phyloP scores from a whole-genome alignment of 2,329 filamentous ascomycete genomes.

The Thielaviopsis euricoi region DNA sequence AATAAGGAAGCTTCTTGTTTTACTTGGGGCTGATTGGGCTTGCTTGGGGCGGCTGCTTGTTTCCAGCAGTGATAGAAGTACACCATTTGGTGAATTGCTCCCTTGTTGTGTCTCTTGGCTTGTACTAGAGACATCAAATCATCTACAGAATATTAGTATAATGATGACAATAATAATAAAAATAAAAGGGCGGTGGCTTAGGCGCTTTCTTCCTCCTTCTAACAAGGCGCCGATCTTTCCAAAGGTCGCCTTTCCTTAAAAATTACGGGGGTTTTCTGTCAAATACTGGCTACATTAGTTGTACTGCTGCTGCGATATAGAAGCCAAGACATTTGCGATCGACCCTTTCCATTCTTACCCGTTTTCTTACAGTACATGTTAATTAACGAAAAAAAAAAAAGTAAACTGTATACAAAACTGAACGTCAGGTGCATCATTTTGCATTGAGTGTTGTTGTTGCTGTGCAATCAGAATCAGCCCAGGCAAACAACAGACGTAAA shows the following conservation, averaged over 20 bases:
- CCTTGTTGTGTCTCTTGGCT: background rate
- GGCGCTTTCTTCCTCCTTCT: background rate
- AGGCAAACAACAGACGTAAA: background rate
- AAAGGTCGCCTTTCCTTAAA: background rate
- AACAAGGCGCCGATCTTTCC: background rate
- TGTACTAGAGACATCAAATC: background rate
- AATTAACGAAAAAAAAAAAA: background rate
- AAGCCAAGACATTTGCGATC: background rate
- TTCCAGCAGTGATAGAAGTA: background rate
- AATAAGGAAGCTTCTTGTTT: background rate
- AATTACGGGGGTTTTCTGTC: background rate
- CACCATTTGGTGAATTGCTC: background rate
- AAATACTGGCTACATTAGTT: background rate
- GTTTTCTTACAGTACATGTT: background rate
- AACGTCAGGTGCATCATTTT: background rate
- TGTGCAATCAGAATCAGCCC: background rate
- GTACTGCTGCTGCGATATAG: no score
- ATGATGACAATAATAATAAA: background rate
- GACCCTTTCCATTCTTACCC: background rate
- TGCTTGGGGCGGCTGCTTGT: background rate
- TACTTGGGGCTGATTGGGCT: background rate
- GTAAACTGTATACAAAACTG: background rate
- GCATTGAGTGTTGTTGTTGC: background rate
- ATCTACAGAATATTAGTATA: background rate
- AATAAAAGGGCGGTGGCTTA: background rate